These are phyloP conservation scores for Echium plantagineum DNA, from an alignment of 257 asterid genomes.

Conservation along the genomic window DNA sequence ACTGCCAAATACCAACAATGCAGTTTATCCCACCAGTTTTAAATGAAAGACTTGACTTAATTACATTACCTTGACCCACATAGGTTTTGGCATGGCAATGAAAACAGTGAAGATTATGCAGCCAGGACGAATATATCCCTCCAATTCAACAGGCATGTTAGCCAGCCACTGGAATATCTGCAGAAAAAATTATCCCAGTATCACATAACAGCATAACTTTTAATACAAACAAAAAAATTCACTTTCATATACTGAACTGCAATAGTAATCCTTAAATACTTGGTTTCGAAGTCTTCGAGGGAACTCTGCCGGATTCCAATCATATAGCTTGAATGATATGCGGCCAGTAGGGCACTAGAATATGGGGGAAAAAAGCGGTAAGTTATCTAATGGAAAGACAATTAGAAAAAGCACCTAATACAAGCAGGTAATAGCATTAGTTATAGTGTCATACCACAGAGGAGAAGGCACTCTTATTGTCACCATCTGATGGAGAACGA, in stretches of 20 bases:
- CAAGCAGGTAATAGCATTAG: conserved; percentile 6
- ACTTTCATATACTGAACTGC: conserved; percentile 51
- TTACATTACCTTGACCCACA: conserved; percentile 59
- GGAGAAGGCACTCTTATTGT: conserved; percentile 55
- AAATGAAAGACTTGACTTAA: conserved; percentile 3
- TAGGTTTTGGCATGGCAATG: conserved; percentile 59
- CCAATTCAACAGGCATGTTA: conserved; percentile 93
- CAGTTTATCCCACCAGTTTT: conserved; percentile 6
- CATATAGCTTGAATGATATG: conserved; percentile 88
- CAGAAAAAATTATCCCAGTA: conserved; percentile 10
- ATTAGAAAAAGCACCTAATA: conserved; percentile 3
- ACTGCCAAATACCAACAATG: not conserved
- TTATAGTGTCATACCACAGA: conserved; percentile 36
- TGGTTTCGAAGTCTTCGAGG: conserved; percentile 89
- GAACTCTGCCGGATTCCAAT: conserved; percentile 97
- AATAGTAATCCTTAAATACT: conserved; percentile 59
- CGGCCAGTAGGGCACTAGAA: conserved; percentile 83
- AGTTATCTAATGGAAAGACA: not conserved
- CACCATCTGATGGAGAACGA: conserved; percentile 40
- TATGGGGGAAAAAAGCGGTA: conserved; percentile 7
- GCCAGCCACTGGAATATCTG: conserved; percentile 92
- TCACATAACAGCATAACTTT: conserved; percentile 16
- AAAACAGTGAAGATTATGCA: conserved; percentile 82
- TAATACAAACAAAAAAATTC: conserved; percentile 13
- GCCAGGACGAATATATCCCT: conserved; percentile 92